phyloP scores from a whole-genome alignment of 2,329 filamentous ascomycete genomes.

The Trichoderma atroviride region DNA sequence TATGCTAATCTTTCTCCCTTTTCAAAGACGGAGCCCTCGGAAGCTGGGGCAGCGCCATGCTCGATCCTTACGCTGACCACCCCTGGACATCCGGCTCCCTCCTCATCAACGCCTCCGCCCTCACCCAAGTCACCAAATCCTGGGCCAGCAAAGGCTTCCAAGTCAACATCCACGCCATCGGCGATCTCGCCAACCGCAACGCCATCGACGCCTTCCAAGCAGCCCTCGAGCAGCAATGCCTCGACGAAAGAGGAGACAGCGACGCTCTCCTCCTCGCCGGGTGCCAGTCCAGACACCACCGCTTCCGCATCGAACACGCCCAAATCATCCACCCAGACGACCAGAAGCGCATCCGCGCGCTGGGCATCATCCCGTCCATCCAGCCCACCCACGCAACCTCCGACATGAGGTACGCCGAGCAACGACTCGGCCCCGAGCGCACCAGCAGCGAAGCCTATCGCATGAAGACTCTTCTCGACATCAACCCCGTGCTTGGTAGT shows the following conservation, averaged over 20 bases:
- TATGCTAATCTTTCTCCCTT: neutral
- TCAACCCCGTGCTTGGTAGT: constrained; percentile 62
- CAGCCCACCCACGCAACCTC: constrained; percentile 74
- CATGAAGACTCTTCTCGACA: constrained; percentile 62
- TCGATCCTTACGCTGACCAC: constrained; percentile 70
- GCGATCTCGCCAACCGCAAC: constrained; percentile 67
- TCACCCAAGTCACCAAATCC: constrained; percentile 55
- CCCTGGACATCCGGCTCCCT: constrained; percentile 64
- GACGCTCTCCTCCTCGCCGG: constrained; percentile 40
- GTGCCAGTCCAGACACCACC: constrained; percentile 57
- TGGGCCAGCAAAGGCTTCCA: constrained; percentile 67
- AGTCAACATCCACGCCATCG: constrained; percentile 74
- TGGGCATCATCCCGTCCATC: constrained; percentile 68
- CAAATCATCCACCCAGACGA: constrained; percentile 71
- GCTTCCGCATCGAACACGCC: constrained; percentile 71
- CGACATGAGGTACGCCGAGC: constrained; percentile 68
- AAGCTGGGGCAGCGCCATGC: constrained; percentile 71
- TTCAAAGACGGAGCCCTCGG: constrained; percentile 67
- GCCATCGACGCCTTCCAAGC: constrained; percentile 65
- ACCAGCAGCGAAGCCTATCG: constrained; percentile 63
- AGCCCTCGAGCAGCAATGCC: constrained; percentile 58
- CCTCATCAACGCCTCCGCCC: constrained; percentile 63
- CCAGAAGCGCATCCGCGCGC: constrained; percentile 58
- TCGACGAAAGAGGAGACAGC: constrained; percentile 1
- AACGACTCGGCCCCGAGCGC: constrained; percentile 59